Evolutionary conservation across 345 rosid species (phyloP).

Genomic region (Gossypium raimondii): DNA sequence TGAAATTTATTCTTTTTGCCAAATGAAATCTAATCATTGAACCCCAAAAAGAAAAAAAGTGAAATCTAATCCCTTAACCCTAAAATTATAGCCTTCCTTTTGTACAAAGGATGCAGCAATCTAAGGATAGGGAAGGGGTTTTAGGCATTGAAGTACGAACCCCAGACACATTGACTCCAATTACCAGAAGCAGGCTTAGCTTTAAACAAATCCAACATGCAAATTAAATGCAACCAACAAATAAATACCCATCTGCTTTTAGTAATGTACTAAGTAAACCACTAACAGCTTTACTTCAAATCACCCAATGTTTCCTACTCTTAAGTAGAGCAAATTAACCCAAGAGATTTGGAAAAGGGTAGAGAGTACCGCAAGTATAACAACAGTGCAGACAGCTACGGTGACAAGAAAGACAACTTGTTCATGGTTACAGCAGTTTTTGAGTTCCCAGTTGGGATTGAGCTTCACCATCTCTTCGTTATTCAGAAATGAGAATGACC

Average conservation of each 20-base stretch:
- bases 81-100: not conserved
- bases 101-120: no score
- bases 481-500: constrained; percentile 8
- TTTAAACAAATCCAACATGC: not conserved
- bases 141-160: not conserved
- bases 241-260: not conserved
- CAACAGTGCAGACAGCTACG: constrained; percentile 51
- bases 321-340: not conserved
- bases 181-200: not conserved
- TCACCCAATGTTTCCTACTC: not conserved
- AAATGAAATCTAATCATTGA: not conserved
- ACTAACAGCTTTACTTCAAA: not conserved
- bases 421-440: constrained; percentile 53
- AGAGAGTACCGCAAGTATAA: constrained; percentile 41
- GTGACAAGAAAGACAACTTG: constrained; percentile 53
- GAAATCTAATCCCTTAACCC: not conserved
- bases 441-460: constrained; percentile 15
- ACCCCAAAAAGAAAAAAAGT: not conserved
- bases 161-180: not conserved
- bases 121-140: not conserved
- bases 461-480: not conserved
- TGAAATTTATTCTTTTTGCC: not conserved
- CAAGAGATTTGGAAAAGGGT: not conserved
- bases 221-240: not conserved
- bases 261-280: not conserved